Base-by-base conservation (phyloP, 768 basidiomycete species). In the Lactarius trivialis region DNA sequence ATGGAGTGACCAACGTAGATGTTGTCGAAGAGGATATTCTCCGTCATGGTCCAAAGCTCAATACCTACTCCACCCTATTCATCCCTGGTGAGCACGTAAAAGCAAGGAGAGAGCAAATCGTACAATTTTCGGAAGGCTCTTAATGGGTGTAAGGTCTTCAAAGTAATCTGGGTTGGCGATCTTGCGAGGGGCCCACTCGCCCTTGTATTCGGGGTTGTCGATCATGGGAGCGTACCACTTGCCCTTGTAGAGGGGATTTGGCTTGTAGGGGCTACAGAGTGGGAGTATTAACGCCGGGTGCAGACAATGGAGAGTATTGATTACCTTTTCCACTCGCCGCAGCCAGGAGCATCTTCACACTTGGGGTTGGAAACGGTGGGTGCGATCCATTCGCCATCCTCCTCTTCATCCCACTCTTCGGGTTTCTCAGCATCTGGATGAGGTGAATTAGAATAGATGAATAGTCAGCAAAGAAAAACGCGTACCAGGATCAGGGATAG, bases 41-140 rank as follows among this genome's bases (percentile, higher is more conserved):
- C 91, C 48, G 95, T 96, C 97, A 98, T 99, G 51, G 96, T 96
- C 97, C 97, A 99, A 69, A 98, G 85, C 76, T 99, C 97, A 68
- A 98, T 95, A 71, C 95, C 95, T 65, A 97, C 84, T 76, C 93
- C 94, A 68, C 92, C 91, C 88, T 90, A 61, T 17, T 43, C 53
- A 62, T 54, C 26, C 55, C 11, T 58, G 28, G 68, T 59, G 15
- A 21, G 34, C 15, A 43, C 61, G 39, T 36, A 26, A 14, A 59
- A 8, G 19, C 14, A 21, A 17, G 36, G 12, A 15, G 12, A n/a
- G 1, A 5, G 12, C 7, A 32, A 1, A 39, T 76, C 87, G 64
- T 65, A 90, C 89, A 71, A 99, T 96, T 75, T 91, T 91, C 69
- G 83, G 79, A 55, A 99, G 82, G 74, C 77, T 79, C 79, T 93